A percentile compares a stretch with the other conserved stretches of the same genome.
Evolutionary conservation across 2,329 filamentous ascomycete species (phyloP).

Genomic region (Zasmidium cellare): DNA sequence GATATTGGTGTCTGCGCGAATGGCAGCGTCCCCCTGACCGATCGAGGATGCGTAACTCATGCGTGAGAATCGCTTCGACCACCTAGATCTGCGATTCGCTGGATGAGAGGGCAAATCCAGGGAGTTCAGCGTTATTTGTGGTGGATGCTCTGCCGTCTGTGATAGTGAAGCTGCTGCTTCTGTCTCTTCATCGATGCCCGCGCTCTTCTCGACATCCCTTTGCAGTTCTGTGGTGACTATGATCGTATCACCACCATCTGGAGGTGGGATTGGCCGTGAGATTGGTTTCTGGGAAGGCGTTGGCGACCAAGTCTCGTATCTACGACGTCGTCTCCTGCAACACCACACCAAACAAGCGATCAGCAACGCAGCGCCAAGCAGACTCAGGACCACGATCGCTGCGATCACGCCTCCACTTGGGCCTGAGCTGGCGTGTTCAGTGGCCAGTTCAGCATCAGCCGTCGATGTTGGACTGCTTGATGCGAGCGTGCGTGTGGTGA

Average conservation of each 20-base stretch:
- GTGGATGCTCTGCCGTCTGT: constrained; percentile 35
- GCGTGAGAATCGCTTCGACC: constrained; percentile 35
- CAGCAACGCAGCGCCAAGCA: constrained; percentile 28
- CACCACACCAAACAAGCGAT: constrained; percentile 28
- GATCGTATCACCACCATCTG: constrained; percentile 29
- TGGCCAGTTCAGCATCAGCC: constrained; percentile 2
- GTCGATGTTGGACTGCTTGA: constrained; percentile 3
- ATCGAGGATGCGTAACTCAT: constrained; percentile 39
- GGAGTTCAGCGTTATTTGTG: constrained; percentile 36
- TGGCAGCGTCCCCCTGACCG: constrained; percentile 35
- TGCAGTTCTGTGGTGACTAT: constrained; percentile 26
- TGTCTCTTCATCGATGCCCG: constrained; percentile 22
- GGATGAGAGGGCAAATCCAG: constrained; percentile 29
- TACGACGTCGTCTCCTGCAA: constrained; percentile 22
- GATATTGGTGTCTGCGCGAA: constrained; percentile 40
- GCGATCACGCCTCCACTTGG: constrained; percentile 31
- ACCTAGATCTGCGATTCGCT: constrained; percentile 24
- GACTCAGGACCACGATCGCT: constrained; percentile 34
- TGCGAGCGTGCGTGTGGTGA: constrained; percentile 2
- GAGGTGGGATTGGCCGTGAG: constrained; percentile 41
- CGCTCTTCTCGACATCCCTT: constrained; percentile 41
- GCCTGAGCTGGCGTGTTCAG: background rate
- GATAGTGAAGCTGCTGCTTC: background rate
- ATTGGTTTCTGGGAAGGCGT: constrained; percentile 38
- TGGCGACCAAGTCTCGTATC: constrained; percentile 14